Conservation (phyloP, 768 basidiomycete genomes). For the Lactifluus pinguis region DNA sequence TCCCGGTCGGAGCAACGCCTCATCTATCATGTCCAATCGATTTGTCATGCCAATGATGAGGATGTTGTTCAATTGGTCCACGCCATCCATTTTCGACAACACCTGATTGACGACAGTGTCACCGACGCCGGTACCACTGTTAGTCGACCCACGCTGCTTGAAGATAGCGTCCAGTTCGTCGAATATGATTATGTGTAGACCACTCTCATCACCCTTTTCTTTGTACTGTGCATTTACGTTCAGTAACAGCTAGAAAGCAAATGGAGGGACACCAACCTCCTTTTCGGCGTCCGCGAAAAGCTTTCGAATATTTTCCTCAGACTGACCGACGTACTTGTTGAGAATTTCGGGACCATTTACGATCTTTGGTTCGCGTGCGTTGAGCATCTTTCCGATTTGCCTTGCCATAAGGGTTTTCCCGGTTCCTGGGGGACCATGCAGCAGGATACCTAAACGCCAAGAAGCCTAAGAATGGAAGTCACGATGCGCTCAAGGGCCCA, state of each 20-base stretch:
- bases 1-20: constrained; percentile 92
- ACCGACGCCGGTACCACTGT: constrained; percentile 91
- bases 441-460: constrained; percentile 60
- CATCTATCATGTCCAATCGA: constrained; percentile 96
- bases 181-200: constrained; percentile 98
- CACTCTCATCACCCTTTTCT: constrained; percentile 94
- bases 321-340: constrained; percentile 94
- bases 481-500: not conserved
- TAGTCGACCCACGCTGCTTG: constrained; percentile 94
- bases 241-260: not conserved
- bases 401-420: constrained; percentile 97
- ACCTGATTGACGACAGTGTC: constrained; percentile 98
- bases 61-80: constrained; percentile 97
- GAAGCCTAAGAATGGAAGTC: not conserved
- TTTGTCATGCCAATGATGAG: constrained; percentile 99
- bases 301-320: constrained; percentile 96
- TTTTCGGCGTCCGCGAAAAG: constrained; percentile 98
- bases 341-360: constrained; percentile 98
- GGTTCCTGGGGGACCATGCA: constrained; percentile 95
- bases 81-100: constrained; percentile 99
- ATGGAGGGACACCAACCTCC: constrained; percentile 47
- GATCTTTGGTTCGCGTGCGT: constrained; percentile 94
- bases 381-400: constrained; percentile 99
- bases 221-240: constrained; percentile 59
- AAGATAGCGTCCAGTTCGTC: constrained; percentile 98